Base-by-base conservation (phyloP, 2,329 filamentous ascomycete species). In the Microcera coccophila region DNA sequence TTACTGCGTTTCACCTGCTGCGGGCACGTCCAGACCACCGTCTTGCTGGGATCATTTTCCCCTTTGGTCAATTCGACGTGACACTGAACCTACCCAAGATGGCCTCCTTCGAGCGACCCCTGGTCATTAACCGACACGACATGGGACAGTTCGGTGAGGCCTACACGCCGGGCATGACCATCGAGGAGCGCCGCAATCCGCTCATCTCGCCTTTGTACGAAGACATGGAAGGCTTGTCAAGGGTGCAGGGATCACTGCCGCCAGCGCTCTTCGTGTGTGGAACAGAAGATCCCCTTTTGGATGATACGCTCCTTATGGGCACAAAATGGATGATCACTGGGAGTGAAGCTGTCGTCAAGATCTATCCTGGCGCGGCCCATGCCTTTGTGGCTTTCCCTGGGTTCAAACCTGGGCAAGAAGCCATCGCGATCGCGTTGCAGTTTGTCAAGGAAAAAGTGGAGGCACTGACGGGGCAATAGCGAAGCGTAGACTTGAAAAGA, bases 81-180 rank as follows among this genome's bases (percentile, higher is more conserved):
- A 11, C 31, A 16, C 16, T 33, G 31, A 16, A n/a, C n/a, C 15
- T 11, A 15, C 31, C 31, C 7, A 16, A 16, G 9, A 16, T 16
- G 9, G 7, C 10, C 9, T 11, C 9, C 9, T 33, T 33, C 31
- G 10, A 33, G 31, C 31, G 31, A 16, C 15, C 31, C 15, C 15
- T 33, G 7, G 31, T 33, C 31, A 10, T 33, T 33, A 16, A 33
- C 31, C 31, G 15, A 7, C 10, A 33, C 10, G 10, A 9, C 7
- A 8, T 33, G 8, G 7, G 7, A 33, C 31, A 16, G 10, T 33
- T 33, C 16, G 75, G 67, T 17, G 58, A 70, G 15, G 38, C 38
- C 8, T 40, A 40, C 21, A 33, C 28, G 44, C 41, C 11, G 33
- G 41, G 15, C 26, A 38, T 20, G 44, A 44, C 15, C 38, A 43